Evolutionary conservation across 306 rosid genomes (phyloP).

Genomic region (Ziziphus jujuba): DNA sequence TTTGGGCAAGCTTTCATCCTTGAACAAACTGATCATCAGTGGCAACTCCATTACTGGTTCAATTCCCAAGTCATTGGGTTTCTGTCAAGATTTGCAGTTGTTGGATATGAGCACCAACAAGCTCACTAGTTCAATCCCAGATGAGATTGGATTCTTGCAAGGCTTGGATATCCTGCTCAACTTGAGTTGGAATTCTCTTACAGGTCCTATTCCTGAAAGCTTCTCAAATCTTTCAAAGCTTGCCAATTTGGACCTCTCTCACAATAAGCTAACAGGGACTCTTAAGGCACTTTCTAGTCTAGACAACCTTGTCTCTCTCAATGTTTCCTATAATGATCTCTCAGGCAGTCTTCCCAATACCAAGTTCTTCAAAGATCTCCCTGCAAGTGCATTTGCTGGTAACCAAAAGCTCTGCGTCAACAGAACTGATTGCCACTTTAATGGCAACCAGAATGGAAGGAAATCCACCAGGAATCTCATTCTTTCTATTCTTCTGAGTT

Average conservation of each 20-base stretch:
- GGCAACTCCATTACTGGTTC: slow-evolving; percentile 62
- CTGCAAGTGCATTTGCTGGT: slow-evolving; percentile 59
- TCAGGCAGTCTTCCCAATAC: slow-evolving; percentile 79
- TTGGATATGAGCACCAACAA: slow-evolving; percentile 80
- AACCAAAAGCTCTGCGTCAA: slow-evolving; percentile 70
- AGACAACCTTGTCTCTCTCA: slow-evolving; percentile 77
- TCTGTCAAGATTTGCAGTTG: slow-evolving; percentile 78
- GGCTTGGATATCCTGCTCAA: slow-evolving; percentile 82
- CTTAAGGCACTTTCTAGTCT: slow-evolving; percentile 54
- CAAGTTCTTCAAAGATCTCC: slow-evolving; percentile 70
- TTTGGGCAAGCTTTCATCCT: slow-evolving; percentile 62
- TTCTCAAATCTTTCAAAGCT: slow-evolving; percentile 85
- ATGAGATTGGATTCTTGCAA: slow-evolving; percentile 73
- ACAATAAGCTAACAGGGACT: slow-evolving; percentile 72
- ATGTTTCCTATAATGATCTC: slow-evolving; percentile 81
- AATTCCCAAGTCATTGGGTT: slow-evolving; percentile 68
- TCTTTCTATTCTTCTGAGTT: slow-evolving; percentile 59
- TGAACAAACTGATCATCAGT: slow-evolving; percentile 66
- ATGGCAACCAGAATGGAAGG: slow-evolving; percentile 29
- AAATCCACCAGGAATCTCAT: slow-evolving; percentile 52
- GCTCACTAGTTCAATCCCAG: slow-evolving; percentile 65
- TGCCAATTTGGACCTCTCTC: slow-evolving; percentile 81
- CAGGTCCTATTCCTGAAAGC: slow-evolving; percentile 72
- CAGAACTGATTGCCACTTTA: slow-evolving; percentile 42
- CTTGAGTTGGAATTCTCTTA: slow-evolving; percentile 79